A percentile compares a stretch with the other conserved stretches of the same genome.
phyloP scores from a whole-genome alignment of 1,284 basidiomycete genomes.

The Marasmius sp. region DNA sequence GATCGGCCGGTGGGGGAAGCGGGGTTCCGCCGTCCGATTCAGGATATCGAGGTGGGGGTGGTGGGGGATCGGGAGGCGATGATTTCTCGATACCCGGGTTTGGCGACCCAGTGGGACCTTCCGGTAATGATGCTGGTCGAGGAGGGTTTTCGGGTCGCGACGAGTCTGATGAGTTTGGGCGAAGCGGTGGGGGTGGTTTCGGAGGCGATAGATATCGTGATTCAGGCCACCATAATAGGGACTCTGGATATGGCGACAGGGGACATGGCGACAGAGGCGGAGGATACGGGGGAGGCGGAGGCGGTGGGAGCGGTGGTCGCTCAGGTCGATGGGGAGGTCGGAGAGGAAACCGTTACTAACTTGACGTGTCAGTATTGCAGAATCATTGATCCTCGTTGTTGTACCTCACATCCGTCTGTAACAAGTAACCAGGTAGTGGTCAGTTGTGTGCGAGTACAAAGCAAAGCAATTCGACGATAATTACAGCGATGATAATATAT shows the following conservation, averaged over 20 bases:
- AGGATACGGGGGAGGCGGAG: constrained; percentile 1
- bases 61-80: not conserved
- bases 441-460: no score
- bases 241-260: not conserved
- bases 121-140: no score
- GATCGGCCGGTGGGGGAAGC: not conserved
- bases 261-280: not conserved
- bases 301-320: constrained; percentile 5
- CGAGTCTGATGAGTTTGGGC: not conserved
- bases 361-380: no score
- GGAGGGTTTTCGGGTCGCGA: not conserved
- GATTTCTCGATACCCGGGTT: not conserved
- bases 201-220: not conserved
- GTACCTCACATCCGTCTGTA: no score
- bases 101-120: not conserved
- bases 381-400: no score
- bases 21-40: not conserved
- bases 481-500: no score
- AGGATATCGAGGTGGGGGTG: not conserved
- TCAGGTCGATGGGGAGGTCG: constrained; percentile 12
- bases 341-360: not conserved
- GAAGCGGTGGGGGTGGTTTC: not conserved
- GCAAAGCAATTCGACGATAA: no score
- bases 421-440: no score
- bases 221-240: not conserved